Percentiles rank a stretch among this genome's conserved stretches.
These are phyloP conservation scores for Centaurea solstitialis DNA, from an alignment of 129 eudicot genomes.

Conservation along the genomic window DNA sequence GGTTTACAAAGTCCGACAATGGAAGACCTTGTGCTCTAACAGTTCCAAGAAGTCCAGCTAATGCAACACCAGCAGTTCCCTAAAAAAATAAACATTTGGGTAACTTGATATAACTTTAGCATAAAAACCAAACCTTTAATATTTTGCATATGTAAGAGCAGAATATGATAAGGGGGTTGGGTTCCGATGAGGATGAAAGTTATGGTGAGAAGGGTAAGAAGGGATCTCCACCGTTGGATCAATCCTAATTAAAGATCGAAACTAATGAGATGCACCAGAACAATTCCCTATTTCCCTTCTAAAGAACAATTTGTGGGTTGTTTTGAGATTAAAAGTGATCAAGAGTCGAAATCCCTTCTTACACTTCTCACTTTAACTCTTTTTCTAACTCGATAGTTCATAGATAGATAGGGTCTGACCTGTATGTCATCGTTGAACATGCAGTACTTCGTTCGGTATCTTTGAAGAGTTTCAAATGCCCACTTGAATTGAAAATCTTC, in stretches of 20 bases:
- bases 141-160: not conserved
- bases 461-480: conserved; percentile 94
- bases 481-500: conserved; percentile 99
- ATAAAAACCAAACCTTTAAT: not conserved
- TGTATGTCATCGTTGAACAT: conserved; percentile 99
- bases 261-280: too few relatives aligned
- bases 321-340: too few relatives aligned
- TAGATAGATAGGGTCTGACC: conserved; percentile 49
- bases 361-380: too few relatives aligned
- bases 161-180: conserved; percentile 8
- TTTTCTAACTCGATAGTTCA: too few relatives aligned
- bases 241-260: too few relatives aligned
- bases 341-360: too few relatives aligned
- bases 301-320: too few relatives aligned
- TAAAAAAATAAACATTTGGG: conserved; percentile 27
- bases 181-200: too few relatives aligned
- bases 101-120: not conserved
- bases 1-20: conserved; percentile 78
- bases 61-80: conserved; percentile 99
- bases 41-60: conserved; percentile 94
- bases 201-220: too few relatives aligned
- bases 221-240: too few relatives aligned
- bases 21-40: conserved; percentile 92
- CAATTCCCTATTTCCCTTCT: too few relatives aligned
- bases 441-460: conserved; percentile 83